Evolutionary conservation across 2,329 filamentous ascomycete genomes (phyloP).

Genomic region (Neospermospora avenae): DNA sequence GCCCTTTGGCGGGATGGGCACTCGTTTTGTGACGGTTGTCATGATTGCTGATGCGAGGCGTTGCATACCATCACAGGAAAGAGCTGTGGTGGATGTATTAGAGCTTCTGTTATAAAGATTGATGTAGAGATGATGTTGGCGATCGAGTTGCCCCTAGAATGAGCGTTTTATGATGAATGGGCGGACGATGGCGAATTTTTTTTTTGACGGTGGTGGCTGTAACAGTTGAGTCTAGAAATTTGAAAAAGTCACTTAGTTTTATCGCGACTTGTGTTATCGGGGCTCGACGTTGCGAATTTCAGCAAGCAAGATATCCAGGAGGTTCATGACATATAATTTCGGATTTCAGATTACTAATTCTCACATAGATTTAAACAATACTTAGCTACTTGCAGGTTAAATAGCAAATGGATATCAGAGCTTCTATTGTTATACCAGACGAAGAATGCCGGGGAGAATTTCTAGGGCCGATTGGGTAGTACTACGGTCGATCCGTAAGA

Average conservation of each 20-base stretch:
- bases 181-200: neutral
- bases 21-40: constrained; percentile 58
- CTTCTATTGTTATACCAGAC: too few species aligned
- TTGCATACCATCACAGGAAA: constrained; percentile 32
- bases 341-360: too few species aligned
- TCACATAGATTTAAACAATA: too few species aligned
- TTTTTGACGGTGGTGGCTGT: neutral
- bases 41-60: constrained; percentile 50
- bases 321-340: too few species aligned
- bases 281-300: neutral
- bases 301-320: too few species aligned
- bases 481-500: too few species aligned
- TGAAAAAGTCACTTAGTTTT: neutral
- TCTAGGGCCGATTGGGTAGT: too few species aligned
- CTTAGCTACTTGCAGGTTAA: too few species aligned
- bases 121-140: neutral
- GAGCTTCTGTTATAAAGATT: neutral
- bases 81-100: neutral
- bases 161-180: neutral
- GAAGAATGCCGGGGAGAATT: too few species aligned
- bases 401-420: too few species aligned
- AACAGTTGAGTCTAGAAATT: neutral
- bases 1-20: constrained; percentile 81
- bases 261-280: neutral
- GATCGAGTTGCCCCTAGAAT: neutral